Conservation (phyloP, 768 basidiomycete genomes). For the Russula earlei region DNA sequence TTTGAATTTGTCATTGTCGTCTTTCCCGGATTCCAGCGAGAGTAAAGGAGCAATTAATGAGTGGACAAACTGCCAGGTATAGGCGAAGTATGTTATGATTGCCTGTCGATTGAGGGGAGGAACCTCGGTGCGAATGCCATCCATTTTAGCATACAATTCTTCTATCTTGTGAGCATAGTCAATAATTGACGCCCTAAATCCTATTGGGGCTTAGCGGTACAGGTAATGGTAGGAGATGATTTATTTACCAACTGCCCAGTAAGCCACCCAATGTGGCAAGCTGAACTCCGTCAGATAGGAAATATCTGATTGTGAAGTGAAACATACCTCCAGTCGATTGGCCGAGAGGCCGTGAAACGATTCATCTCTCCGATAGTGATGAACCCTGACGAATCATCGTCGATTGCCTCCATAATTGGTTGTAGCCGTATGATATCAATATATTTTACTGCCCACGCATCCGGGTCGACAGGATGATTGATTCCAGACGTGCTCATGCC, state of each 20-base stretch:
- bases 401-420: conserved; percentile 27
- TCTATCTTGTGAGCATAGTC: conserved; percentile 13
- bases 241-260: conserved; percentile 23
- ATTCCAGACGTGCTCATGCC: neutral
- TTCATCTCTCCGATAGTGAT: conserved; percentile 21
- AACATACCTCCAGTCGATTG: conserved; percentile 23
- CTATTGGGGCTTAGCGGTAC: neutral
- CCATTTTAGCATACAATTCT: conserved; percentile 13
- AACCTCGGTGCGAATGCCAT: neutral
- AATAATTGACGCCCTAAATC: conserved; percentile 8
- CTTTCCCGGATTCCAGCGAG: neutral
- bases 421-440: conserved; percentile 21
- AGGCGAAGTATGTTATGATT: neutral
- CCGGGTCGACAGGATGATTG: conserved; percentile 2
- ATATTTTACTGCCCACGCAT: conserved; percentile 25
- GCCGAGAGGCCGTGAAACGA: conserved; percentile 14
- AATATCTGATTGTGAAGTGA: neutral
- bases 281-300: neutral
- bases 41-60: conserved; percentile 3
- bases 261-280: conserved; percentile 27
- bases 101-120: conserved; percentile 11
- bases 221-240: neutral
- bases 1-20: conserved; percentile 15
- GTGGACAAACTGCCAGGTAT: conserved; percentile 1
- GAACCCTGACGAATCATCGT: conserved; percentile 29